Conservation (phyloP, 176 grass and related monocot species). For the Calamus simplicifolius region DNA sequence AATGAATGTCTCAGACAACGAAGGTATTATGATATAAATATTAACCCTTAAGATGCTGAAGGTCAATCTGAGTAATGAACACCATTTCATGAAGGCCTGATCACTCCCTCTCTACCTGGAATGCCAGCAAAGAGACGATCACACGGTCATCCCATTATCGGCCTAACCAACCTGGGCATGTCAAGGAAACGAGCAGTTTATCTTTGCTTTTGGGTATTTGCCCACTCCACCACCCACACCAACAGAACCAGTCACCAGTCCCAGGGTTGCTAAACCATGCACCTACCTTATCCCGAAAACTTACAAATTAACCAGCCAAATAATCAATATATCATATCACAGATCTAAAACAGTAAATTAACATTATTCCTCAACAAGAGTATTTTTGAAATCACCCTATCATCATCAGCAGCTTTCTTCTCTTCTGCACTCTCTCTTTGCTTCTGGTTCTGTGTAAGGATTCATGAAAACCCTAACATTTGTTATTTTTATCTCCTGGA, state of each 20-base stretch:
- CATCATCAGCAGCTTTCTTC: slow-evolving; percentile 44
- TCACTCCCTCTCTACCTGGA: too few species aligned
- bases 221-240: slow-evolving; percentile 59
- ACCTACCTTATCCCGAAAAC: slow-evolving; percentile 72
- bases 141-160: too few species aligned
- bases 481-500: slow-evolving; percentile 93
- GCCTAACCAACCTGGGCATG: too few species aligned
- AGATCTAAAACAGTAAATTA: too few species aligned
- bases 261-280: slow-evolving; percentile 89
- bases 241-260: slow-evolving; percentile 35
- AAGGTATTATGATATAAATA: too few species aligned
- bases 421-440: slow-evolving; percentile 74
- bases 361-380: too few species aligned
- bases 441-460: slow-evolving; percentile 83
- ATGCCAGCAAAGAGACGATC: too few species aligned
- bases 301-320: slow-evolving; percentile 10
- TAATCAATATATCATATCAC: neutral
- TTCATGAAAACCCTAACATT: slow-evolving; percentile 70
- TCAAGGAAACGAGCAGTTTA: too few species aligned
- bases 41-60: too few species aligned
- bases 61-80: too few species aligned
- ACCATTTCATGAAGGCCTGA: too few species aligned
- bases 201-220: slow-evolving; percentile 80
- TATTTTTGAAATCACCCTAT: slow-evolving; percentile 40
- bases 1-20: too few species aligned